Conservation (phyloP, 164 flowering plant species). For the Magnolia kwangsiensis region DNA sequence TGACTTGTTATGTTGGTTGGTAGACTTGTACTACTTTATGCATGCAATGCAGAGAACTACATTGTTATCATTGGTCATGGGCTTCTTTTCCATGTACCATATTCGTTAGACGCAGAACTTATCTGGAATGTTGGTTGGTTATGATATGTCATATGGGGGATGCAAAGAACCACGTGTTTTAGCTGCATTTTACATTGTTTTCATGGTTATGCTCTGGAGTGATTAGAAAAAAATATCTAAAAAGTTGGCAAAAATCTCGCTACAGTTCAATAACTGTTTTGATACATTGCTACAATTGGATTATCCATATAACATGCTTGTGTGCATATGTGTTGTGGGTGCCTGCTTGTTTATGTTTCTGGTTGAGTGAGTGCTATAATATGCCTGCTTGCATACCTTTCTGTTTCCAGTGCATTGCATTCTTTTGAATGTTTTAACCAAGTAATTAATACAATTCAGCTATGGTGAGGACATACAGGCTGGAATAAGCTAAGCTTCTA, state of each 20-base stretch:
- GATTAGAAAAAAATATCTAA: not conserved
- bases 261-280: not conserved
- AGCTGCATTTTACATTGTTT: too few relatives aligned
- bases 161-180: conserved; percentile 18
- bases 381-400: too few relatives aligned
- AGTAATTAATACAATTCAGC: too few relatives aligned
- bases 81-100: conserved; percentile 28
- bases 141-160: too few relatives aligned
- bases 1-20: not conserved
- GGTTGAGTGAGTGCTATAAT: too few relatives aligned
- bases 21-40: not conserved
- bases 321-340: too few relatives aligned
- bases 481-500: not conserved
- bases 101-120: not conserved
- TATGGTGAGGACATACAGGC: too few relatives aligned
- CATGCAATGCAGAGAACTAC: not conserved
- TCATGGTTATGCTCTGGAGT: too few relatives aligned
- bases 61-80: not conserved
- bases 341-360: too few relatives aligned
- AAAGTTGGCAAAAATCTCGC: not conserved
- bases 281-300: not conserved
- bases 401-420: too few relatives aligned
- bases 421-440: too few relatives aligned
- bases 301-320: too few relatives aligned
- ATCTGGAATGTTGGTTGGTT: not conserved